These are phyloP conservation scores for Zasmidium angulare DNA, from an alignment of 2,329 filamentous ascomycete genomes.

Conservation along the genomic window DNA sequence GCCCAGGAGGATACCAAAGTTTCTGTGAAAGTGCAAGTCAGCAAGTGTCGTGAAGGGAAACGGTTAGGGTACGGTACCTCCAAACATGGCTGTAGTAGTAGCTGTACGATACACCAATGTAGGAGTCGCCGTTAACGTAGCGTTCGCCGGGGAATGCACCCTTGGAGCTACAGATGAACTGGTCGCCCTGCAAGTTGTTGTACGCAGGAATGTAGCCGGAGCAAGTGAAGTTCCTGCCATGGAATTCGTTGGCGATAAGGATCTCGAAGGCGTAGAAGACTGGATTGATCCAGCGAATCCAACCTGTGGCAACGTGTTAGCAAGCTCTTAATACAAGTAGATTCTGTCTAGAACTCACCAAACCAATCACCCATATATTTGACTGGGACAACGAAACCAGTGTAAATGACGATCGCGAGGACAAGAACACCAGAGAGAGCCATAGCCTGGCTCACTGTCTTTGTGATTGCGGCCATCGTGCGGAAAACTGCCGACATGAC, in stretches of 20 bases:
- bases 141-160: slow-evolving; percentile 41
- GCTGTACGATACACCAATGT: slow-evolving; percentile 33
- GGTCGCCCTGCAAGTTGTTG: slow-evolving; percentile 30
- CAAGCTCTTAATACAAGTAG: slow-evolving; percentile 31
- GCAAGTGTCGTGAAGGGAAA: too few species aligned
- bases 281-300: slow-evolving; percentile 51
- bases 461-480: slow-evolving; percentile 58
- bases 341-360: slow-evolving; percentile 29
- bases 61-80: too few species aligned
- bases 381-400: slow-evolving; percentile 44
- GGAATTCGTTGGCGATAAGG: slow-evolving; percentile 56
- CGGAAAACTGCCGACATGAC: slow-evolving; percentile 59
- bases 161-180: slow-evolving; percentile 39
- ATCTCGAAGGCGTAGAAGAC: slow-evolving; percentile 66
- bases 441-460: slow-evolving; percentile 64
- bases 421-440: slow-evolving; percentile 54
- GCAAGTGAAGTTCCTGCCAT: slow-evolving; percentile 35
- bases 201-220: slow-evolving; percentile 41
- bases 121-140: slow-evolving; percentile 42
- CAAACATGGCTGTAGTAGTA: slow-evolving; percentile 44
- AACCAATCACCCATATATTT: slow-evolving; percentile 58
- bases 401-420: slow-evolving; percentile 63
- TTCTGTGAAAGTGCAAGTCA: too few species aligned
- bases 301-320: slow-evolving; percentile 9
- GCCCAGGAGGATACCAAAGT: slow-evolving; percentile 65